Evolutionary conservation across 164 flowering plant species (phyloP).

Genomic region (Sextonia rubra): DNA sequence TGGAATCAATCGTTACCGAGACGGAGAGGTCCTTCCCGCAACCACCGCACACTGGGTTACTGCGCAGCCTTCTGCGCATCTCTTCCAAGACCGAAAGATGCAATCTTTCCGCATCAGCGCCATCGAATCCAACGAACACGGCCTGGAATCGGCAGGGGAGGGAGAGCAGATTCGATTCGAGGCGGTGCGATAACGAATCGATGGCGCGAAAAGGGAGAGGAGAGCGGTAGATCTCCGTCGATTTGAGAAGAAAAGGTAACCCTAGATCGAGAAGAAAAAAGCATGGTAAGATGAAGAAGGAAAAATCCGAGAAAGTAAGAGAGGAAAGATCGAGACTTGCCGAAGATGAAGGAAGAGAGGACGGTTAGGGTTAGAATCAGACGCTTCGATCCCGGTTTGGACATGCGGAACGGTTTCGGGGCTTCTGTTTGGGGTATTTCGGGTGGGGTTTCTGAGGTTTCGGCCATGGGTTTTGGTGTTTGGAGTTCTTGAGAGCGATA

Average conservation of each 20-base stretch:
- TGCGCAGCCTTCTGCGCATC: constrained; percentile 30
- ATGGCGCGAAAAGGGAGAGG: constrained; percentile 77
- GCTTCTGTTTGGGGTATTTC: constrained; percentile 31
- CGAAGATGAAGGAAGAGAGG: constrained; percentile 71
- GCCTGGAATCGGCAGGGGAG: constrained; percentile 75
- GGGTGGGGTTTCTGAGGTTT: constrained; percentile 10
- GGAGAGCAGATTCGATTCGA: constrained; percentile 39
- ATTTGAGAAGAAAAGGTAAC: constrained; percentile 65
- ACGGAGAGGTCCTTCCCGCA: constrained; percentile 48
- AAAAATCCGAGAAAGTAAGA: background rate
- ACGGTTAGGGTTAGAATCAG: constrained; percentile 55
- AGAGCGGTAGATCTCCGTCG: constrained; percentile 83
- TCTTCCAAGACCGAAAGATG: constrained; percentile 30
- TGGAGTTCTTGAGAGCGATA: background rate
- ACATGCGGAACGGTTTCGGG: constrained; percentile 38
- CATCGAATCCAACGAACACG: constrained; percentile 37
- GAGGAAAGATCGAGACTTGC: constrained; percentile 22
- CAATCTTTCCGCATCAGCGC: constrained; percentile 24
- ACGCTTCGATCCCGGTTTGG: constrained; percentile 80
- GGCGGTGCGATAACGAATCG: constrained; percentile 40
- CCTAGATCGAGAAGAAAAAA: constrained; percentile 35
- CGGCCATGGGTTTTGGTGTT: constrained; percentile 15
- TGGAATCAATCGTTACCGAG: constrained; percentile 47
- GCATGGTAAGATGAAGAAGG: background rate
- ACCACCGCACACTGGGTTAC: constrained; percentile 39